Base-by-base conservation (phyloP, 2,329 filamentous ascomycete genomes). In the Aspergillus thermomutatus region DNA sequence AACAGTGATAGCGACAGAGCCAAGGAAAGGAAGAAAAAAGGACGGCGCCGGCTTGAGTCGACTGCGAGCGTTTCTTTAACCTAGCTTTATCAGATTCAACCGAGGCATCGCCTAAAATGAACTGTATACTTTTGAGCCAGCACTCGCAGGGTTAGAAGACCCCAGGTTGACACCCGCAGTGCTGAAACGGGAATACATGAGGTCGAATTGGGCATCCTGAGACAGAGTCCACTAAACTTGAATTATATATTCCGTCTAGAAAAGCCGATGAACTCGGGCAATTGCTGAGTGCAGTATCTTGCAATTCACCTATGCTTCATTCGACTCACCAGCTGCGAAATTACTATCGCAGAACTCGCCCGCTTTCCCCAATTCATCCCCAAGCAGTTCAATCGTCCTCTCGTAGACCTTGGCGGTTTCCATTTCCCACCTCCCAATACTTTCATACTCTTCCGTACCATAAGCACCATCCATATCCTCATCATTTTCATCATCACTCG, bases 371-470 rank as follows among this genome's bases (percentile, higher is more conserved):
- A 94, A 73, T 10, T 83, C 80, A 66, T 88, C 86, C 0, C 89
- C 90, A 14, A 96, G 74, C 67, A 89, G 82, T 41, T 90, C 82
- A 62, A 96, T 83, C 0, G 91, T 94, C 65, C 83, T 83, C 71
- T 94, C 90, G 74, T 94, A 96, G 1, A 95, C 86, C 60, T 82
- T 82, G 0, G 87, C 90, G 50, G 89, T 84, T 61, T 89, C 87
- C 81, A 92, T 85, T 61, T 89, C 82, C 63, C 79, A 80, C 37
- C 64, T 64, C 14, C 68, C 69, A 6, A 64, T 58, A 27, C 73
- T 70, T 7, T 66, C 66, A 52, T 65, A 66, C 23, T 72, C 68
- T 4, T 62, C 62, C 9, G 56, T 56, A 48, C 59, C 64, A 53
- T 52, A 56, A 46, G 57, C 55, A 31, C 65, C 67, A 49, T 72